Evolutionary conservation across 306 rosid genomes (phyloP).

Genomic region (Cucumis cinereus): DNA sequence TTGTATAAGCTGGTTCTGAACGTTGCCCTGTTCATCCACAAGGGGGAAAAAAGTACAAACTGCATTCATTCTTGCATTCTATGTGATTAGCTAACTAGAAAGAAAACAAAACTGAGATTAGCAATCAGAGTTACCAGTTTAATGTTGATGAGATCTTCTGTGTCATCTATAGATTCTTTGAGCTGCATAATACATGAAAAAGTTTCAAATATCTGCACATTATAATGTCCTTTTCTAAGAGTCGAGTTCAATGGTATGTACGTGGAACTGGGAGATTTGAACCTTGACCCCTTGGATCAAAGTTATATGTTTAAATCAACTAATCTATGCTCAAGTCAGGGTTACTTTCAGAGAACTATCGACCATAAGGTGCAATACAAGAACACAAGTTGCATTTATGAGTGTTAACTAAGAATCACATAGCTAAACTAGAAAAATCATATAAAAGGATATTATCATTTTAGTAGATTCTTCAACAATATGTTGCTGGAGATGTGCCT

Average conservation of each 20-base stretch:
- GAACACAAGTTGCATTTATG: neutral
- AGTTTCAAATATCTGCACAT: conserved; percentile 8
- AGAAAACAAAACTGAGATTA: neutral
- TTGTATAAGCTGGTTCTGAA: conserved; percentile 87
- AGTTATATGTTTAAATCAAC: no score
- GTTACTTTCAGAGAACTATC: neutral
- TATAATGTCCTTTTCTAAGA: neutral
- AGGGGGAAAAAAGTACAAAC: neutral
- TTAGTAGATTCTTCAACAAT: neutral
- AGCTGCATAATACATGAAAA: conserved; percentile 29
- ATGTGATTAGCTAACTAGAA: conserved; percentile 9
- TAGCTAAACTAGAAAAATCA: neutral
- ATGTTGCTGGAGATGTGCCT: neutral
- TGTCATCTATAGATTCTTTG: conserved; percentile 40
- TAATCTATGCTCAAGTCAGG: no score
- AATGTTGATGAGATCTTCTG: conserved; percentile 38
- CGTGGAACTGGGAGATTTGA: no score
- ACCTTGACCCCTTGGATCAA: no score
- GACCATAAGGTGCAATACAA: neutral
- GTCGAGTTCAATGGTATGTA: neutral
- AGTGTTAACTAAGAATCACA: neutral
- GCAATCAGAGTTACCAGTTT: conserved; percentile 28
- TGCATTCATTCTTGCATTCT: conserved; percentile 8
- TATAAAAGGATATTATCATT: neutral
- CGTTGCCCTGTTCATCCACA: conserved; percentile 58